Conservation (phyloP, 2,329 filamentous ascomycete genomes). For the Parastagonospora avenae region DNA sequence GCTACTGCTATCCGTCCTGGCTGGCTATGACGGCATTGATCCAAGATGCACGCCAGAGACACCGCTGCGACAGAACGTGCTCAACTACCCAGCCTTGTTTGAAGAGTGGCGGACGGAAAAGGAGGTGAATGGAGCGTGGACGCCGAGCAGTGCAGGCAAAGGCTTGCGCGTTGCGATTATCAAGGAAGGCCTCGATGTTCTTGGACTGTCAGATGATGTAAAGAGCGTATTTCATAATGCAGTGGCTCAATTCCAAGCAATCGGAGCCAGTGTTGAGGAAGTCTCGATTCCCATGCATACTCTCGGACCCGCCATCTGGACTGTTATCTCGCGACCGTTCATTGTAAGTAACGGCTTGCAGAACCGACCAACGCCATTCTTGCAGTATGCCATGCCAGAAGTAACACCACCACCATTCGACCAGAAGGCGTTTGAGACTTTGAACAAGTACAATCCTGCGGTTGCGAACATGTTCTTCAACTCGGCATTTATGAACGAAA, state of each 20-base stretch:
- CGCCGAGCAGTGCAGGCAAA: conserved; percentile 35
- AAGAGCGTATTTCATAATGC: conserved; percentile 46
- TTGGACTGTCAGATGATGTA: conserved; percentile 48
- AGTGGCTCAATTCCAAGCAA: conserved; percentile 41
- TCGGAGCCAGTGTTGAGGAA: conserved; percentile 53
- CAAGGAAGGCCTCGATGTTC: conserved; percentile 50
- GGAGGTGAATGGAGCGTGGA: conserved; percentile 33
- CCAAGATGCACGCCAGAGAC: conserved; percentile 50
- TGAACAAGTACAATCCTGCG: conserved; percentile 53
- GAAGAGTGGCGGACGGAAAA: conserved; percentile 31
- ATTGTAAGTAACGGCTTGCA: conserved; percentile 33
- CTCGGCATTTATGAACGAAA: conserved; percentile 36
- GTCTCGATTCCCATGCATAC: conserved; percentile 56
- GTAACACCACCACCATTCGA: conserved; percentile 30
- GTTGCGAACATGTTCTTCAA: conserved; percentile 53
- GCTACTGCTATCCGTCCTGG: conserved; percentile 47
- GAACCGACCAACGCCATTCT: conserved; percentile 34
- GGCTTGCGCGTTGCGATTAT: conserved; percentile 55
- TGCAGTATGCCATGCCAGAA: conserved; percentile 36
- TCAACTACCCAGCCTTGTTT: conserved; percentile 41
- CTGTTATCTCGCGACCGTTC: conserved; percentile 40
- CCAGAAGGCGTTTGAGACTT: conserved; percentile 52
- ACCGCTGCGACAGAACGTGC: conserved; percentile 44
- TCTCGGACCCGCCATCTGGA: conserved; percentile 56
- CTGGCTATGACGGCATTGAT: conserved; percentile 54